A percentile compares a stretch with the other conserved stretches of the same genome.
Evolutionary conservation across 768 basidiomycete genomes (phyloP).

Genomic region (Mycena rosella): DNA sequence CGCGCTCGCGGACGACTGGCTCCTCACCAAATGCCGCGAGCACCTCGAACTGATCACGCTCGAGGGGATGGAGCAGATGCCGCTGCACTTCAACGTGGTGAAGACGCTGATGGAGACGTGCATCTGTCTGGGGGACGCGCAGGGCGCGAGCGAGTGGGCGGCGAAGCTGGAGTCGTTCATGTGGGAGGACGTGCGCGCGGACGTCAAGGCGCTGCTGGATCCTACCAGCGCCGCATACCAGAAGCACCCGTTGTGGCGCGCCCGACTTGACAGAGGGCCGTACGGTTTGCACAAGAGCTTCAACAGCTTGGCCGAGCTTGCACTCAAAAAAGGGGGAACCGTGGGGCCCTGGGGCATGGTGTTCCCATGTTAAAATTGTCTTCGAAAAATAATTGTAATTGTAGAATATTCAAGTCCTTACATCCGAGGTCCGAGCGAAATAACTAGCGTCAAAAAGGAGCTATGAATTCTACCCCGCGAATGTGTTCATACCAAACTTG

Average conservation of each 20-base stretch:
- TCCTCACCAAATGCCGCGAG: slow-evolving; percentile 19
- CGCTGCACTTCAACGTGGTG: slow-evolving; percentile 7
- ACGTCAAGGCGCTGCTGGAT: slow-evolving; percentile 16
- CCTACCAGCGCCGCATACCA: slow-evolving; percentile 24
- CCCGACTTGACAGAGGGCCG: neutral
- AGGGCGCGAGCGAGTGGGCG: slow-evolving; percentile 26
- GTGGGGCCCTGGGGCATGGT: neutral
- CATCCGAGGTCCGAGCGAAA: too few relatives aligned
- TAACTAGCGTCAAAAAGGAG: too few relatives aligned
- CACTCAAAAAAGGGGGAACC: neutral
- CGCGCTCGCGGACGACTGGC: slow-evolving; percentile 17
- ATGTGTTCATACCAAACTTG: too few relatives aligned
- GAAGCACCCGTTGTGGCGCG: slow-evolving; percentile 27
- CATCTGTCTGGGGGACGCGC: slow-evolving; percentile 25
- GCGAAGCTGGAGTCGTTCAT: slow-evolving; percentile 10
- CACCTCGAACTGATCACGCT: slow-evolving; percentile 19
- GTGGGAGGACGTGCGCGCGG: slow-evolving; percentile 17
- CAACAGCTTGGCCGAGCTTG: neutral
- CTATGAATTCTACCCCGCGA: too few relatives aligned
- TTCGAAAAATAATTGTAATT: too few relatives aligned
- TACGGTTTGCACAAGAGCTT: too few relatives aligned
- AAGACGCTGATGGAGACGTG: slow-evolving; percentile 14
- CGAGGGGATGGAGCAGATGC: slow-evolving; percentile 24
- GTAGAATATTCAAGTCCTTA: too few relatives aligned
- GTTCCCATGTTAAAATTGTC: neutral